These are phyloP conservation scores for Ogataea sp. DNA, from an alignment of 805 yeast species.

Conservation along the genomic window DNA sequence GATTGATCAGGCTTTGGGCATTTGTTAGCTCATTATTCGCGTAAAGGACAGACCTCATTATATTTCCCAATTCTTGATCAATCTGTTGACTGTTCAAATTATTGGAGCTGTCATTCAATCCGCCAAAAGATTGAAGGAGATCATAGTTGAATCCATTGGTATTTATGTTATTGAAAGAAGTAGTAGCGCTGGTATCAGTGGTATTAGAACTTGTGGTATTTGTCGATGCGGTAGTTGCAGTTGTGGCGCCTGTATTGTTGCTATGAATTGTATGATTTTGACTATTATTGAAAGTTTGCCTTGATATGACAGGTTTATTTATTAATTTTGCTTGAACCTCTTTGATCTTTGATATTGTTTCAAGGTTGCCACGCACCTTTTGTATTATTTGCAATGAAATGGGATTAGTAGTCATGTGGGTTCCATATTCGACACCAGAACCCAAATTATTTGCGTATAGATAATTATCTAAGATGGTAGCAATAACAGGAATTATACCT, in stretches of 20 bases:
- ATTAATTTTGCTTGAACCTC: background rate
- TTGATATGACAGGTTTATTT: background rate
- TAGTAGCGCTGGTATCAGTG: background rate
- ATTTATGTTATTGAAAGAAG: too few relatives aligned
- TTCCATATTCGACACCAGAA: background rate
- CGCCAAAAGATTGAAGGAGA: too few relatives aligned
- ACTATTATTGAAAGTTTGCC: too few relatives aligned
- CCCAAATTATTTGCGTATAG: slow-evolving; percentile 19
- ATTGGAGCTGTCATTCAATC: too few relatives aligned
- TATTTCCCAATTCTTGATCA: slow-evolving; percentile 17
- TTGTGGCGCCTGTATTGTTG: too few relatives aligned
- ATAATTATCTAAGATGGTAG: slow-evolving; percentile 88
- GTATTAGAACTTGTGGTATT: background rate
- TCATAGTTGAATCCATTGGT: too few relatives aligned
- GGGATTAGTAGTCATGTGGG: too few relatives aligned
- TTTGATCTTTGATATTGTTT: too few relatives aligned
- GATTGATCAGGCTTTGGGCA: slow-evolving; percentile 8
- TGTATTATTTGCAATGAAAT: too few relatives aligned
- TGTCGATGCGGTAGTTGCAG: too few relatives aligned
- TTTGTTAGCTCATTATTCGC: slow-evolving; percentile 20
- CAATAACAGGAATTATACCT: slow-evolving; percentile 83
- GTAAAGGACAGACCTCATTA: slow-evolving; percentile 17
- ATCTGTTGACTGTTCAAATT: slow-evolving; percentile 13
- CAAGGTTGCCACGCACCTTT: too few relatives aligned
- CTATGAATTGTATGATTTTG: too few relatives aligned